Base-by-base conservation (phyloP, 2,329 filamentous ascomycete species). In the Fusarium sambucinum region DNA sequence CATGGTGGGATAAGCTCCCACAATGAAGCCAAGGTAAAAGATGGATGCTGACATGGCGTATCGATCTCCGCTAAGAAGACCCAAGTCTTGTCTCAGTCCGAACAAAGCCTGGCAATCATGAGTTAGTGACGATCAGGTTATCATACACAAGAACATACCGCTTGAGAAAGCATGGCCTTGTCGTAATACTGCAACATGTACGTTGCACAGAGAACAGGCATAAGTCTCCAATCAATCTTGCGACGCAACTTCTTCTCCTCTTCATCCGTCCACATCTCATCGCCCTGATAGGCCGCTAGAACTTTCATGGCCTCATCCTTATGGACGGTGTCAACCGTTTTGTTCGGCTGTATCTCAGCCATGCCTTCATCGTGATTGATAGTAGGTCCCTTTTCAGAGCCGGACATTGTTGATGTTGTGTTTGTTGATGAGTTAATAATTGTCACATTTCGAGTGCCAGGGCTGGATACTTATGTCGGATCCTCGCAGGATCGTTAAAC, bases 91-190 rank as follows among this genome's bases (percentile, higher is more conserved):
- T 58, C 70, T 57, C 1, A 72, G 19, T 25, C 68, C 70, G 13
- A 72, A 72, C 8, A 72, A 17, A 3, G 70, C 23, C 23, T 25
- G 23, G 23, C 23, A 7, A 25, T 25, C 7, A 25, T 25, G 23
- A 25, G 4, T 25, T 25, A 25, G 23, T 25, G 7, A 25, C 23
- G 7, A 25, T 25, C 23, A 7, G 23, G 23, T 25, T 25, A 25
- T 25, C 23, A 25, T n/a, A 13, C 19, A 3, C 13, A n/a, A 3
- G 7, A 44, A 7, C 75, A 58, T 71, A 83, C 83, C 45, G 85
- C 85, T 67, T 86, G 84, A 1, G 80, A 82, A 17, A 87, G 73
- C 81, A 87, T 86, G 4, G 84, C 83, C 70, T 86, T 84, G 64
- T 84, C 83, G 44, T 84, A 83, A 58, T 84, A 84, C 65, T 84